Evolutionary conservation across 2,329 filamentous ascomycete species (phyloP), one percentile per base, ranked within the genome.

Genomic region (Exophiala viscosa): DNA sequence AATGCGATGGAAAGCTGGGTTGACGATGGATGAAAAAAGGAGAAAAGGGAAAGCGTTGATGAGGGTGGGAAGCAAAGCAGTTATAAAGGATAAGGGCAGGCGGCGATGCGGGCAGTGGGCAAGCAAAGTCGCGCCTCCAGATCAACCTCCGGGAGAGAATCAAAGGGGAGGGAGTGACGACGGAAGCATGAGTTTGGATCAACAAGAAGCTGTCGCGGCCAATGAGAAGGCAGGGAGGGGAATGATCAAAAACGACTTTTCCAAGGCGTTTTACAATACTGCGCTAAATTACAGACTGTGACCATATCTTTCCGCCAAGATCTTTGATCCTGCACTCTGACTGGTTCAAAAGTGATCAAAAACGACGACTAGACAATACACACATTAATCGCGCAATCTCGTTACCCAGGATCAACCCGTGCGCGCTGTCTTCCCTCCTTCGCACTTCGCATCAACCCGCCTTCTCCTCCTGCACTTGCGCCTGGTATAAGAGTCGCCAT

Each of bases 401-500:
- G 54, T 59, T 56, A 55, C 56, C 51, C 43, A 45, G 40, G 57
- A 57, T 57, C 54, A 57, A 59, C 54, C 57, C 44, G 54, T 28
- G 13, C 39, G 15, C 42, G 44, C 50, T 34, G 18, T 31, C 53
- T 49, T 14, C 45, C 32, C 31, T 45, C 42, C 36, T 42, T 39
- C 31, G 64, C 63, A 60, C 66, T 62, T 69, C 66, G 67, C 71
- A 75, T 75, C 73, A 74, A 72, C 71, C 60, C 62, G 61, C 62
- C 58, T 59, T 50, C 51, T 71, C 59, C 60, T 60, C 60, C 62
- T 65, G 69, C 69, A 64, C 62, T 62, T 57, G 51, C 60, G 63
- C 59, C 66, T 67, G 64, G 67, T 75, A 75, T 75, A 74, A 75
- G 72, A 70, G 71, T 66, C 64, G 39, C 57, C 55, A 66, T 69